Evolutionary conservation across 345 rosid genomes (phyloP).

Genomic region (Salix brachista): DNA sequence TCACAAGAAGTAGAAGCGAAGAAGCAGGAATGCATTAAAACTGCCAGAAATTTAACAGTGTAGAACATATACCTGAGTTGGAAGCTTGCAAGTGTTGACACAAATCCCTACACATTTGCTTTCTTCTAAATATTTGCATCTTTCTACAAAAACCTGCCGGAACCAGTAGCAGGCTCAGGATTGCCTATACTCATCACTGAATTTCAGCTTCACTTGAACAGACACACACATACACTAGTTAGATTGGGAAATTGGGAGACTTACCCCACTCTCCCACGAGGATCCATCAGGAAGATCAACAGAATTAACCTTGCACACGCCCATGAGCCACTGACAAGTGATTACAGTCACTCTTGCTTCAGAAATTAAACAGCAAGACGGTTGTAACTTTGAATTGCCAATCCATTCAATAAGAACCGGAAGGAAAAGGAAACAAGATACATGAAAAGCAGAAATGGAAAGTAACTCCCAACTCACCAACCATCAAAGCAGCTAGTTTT

Average conservation of each 20-base stretch:
- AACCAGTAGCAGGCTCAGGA: background rate
- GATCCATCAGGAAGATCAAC: conserved; percentile 80
- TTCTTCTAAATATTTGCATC: conserved; percentile 87
- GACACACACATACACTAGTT: too few relatives aligned
- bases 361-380: background rate
- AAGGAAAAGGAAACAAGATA: background rate
- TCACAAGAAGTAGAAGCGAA: background rate
- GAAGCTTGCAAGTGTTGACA: conserved; percentile 82
- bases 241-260: background rate
- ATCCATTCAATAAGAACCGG: background rate
- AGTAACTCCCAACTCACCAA: conserved; percentile 55
- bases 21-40: background rate
- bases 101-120: conserved; percentile 89
- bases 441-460: background rate
- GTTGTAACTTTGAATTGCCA: background rate
- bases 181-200: too few relatives aligned
- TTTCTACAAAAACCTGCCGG: conserved; percentile 75
- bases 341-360: conserved; percentile 79
- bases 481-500: conserved; percentile 72
- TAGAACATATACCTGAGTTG: conserved; percentile 69
- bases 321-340: conserved; percentile 98
- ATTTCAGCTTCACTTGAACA: too few relatives aligned
- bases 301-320: conserved; percentile 57
- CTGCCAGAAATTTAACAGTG: background rate
- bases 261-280: conserved; percentile 71